These are phyloP conservation scores for Pseudogymnoascus sp. DNA, from an alignment of 2,329 filamentous ascomycete genomes.

Conservation along the genomic window DNA sequence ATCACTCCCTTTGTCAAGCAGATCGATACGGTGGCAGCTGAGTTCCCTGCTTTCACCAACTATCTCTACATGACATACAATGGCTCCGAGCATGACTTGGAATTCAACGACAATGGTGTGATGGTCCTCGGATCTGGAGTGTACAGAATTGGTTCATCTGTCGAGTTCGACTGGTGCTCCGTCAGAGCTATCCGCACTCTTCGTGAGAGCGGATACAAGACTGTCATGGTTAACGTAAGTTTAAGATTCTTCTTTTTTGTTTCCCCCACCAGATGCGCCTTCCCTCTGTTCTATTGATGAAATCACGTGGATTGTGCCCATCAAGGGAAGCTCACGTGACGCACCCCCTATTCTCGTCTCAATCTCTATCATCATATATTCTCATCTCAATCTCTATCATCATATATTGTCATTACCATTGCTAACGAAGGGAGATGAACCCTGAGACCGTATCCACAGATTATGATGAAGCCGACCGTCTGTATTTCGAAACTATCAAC, in stretches of 20 bases:
- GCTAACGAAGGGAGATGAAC: slow-evolving; percentile 49
- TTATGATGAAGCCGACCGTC: slow-evolving; percentile 85
- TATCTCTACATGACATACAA: slow-evolving; percentile 97
- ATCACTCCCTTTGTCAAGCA: slow-evolving; percentile 92
- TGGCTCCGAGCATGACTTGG: slow-evolving; percentile 73
- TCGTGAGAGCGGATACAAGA: slow-evolving; percentile 77
- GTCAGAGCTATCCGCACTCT: slow-evolving; percentile 89
- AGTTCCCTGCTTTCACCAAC: slow-evolving; percentile 91
- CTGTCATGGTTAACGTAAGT: slow-evolving; percentile 74
- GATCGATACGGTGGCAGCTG: slow-evolving; percentile 95
- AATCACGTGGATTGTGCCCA: background rate
- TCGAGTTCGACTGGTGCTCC: slow-evolving; percentile 99
- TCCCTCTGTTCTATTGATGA: background rate
- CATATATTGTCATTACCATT: slow-evolving; percentile 13
- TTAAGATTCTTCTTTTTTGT: slow-evolving; percentile 14
- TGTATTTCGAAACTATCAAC: slow-evolving; percentile 96
- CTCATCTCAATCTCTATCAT: background rate
- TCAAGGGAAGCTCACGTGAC: background rate
- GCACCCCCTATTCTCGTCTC: background rate
- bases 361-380: slow-evolving; percentile 12
- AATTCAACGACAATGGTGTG: slow-evolving; percentile 81
- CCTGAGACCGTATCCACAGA: slow-evolving; percentile 86
- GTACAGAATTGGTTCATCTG: slow-evolving; percentile 93
- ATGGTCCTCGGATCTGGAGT: slow-evolving; percentile 96
- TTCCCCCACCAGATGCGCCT: background rate